A percentile compares a stretch with the other conserved stretches of the same genome.
These are phyloP conservation scores for Zanthoxylum bungeanum DNA, from an alignment of 345 rosid genomes.

Conservation along the genomic window DNA sequence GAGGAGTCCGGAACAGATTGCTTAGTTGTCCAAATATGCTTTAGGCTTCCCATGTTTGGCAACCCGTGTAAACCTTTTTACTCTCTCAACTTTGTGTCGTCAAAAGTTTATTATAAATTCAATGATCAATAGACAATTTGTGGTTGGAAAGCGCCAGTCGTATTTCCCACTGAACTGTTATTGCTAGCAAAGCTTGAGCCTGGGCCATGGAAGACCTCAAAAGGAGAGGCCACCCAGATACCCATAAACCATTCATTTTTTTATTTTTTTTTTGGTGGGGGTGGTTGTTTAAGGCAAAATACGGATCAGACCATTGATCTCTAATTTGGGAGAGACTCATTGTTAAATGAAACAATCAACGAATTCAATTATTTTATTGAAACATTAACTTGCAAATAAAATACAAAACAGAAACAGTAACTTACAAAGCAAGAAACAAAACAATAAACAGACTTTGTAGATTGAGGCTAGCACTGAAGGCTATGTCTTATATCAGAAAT, in stretches of 20 bases:
- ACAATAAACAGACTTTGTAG: too few relatives aligned
- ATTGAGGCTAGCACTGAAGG: too few relatives aligned
- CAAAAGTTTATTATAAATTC: conserved; percentile 1
- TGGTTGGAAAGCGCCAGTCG: neutral
- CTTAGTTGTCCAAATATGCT: neutral
- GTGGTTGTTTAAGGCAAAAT: neutral
- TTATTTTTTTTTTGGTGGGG: neutral
- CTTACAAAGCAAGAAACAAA: too few relatives aligned
- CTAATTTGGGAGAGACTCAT: too few relatives aligned
- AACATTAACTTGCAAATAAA: too few relatives aligned
- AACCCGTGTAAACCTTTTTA: neutral
- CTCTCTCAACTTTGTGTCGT: neutral
- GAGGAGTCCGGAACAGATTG: neutral
- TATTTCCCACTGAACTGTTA: neutral
- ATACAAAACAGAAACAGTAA: too few relatives aligned
- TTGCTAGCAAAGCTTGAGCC: neutral
- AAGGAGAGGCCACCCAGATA: neutral
- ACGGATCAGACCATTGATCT: neutral
- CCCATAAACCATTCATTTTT: neutral
- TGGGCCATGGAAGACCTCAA: conserved; percentile 10
- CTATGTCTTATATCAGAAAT: too few relatives aligned
- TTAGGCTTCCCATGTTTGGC: neutral
- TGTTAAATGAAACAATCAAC: too few relatives aligned
- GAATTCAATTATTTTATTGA: too few relatives aligned
- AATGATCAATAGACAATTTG: neutral